phyloP scores from a whole-genome alignment of 2,329 filamentous ascomycete species.

The Monosporascus sp. region DNA sequence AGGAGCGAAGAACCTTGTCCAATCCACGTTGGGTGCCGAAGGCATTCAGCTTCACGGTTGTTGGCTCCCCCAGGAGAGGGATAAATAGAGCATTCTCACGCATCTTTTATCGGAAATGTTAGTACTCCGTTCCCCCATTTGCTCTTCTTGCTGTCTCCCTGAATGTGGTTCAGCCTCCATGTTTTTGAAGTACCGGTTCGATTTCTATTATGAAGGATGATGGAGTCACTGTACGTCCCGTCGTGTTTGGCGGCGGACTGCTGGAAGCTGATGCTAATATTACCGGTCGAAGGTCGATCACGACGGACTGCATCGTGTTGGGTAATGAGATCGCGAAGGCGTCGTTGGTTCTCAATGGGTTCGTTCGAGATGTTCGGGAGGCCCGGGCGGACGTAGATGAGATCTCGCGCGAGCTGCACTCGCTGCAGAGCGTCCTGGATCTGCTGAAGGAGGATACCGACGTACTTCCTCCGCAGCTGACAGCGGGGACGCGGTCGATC shows the following conservation, averaged over 20 bases:
- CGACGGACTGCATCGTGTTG: slow-evolving; percentile 32
- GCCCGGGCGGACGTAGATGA: slow-evolving; percentile 33
- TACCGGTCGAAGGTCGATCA: slow-evolving; percentile 30
- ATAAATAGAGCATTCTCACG: not conserved
- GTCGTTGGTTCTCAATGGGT: slow-evolving; percentile 27
- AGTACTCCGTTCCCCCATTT: not conserved
- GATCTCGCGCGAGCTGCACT: slow-evolving; percentile 37
- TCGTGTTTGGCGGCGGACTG: slow-evolving; percentile 1
- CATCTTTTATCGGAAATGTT: not conserved
- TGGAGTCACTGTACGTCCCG: not conserved
- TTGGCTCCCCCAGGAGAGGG: not conserved
- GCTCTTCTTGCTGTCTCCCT: not conserved
- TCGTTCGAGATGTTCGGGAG: slow-evolving; percentile 37
- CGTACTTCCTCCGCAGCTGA: slow-evolving; percentile 31
- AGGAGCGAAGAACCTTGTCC: not conserved
- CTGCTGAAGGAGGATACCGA: slow-evolving; percentile 35
- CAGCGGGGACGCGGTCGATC: slow-evolving; percentile 30
- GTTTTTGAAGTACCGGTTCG: not conserved
- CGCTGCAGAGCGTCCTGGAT: slow-evolving; percentile 33
- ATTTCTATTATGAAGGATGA: not conserved
- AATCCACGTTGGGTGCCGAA: not conserved
- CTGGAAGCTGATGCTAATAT: slow-evolving; percentile 22
- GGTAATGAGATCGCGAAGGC: slow-evolving; percentile 30
- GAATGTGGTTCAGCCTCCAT: not conserved
- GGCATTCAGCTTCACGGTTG: not conserved